Evolutionary conservation across 768 basidiomycete genomes (phyloP), one percentile per base, ranked within the genome.

Genomic region (Lactarius sanguifluus): DNA sequence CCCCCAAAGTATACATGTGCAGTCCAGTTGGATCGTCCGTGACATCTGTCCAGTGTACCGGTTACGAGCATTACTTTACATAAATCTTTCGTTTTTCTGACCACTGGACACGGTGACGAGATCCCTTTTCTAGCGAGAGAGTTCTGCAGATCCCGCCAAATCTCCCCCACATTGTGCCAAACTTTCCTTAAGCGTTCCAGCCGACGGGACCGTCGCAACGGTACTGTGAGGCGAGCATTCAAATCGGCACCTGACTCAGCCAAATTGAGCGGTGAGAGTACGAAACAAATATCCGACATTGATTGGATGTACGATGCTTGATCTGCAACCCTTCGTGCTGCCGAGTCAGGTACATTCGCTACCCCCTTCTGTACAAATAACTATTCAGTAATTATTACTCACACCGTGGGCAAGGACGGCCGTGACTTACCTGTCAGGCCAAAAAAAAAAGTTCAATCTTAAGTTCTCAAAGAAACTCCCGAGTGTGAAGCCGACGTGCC

Each of bases 61-160:
- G 54, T 56, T 59, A 41, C 40, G 50, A 64, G 36, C 43, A 52
- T 28, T 16, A 36, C 32, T 50, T 61, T 50, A 47, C 32, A 60
- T 43, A 43, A 32, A 36, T 58, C 57, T 40, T 52, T 57, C 38
- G 25, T 30, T 15, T 30, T 57, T 23, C 34, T 47, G 1, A 43
- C 40, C 57, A 40, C 64, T 52, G 54, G 58, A 65, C 30, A 38
- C 20, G 64, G 59, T 45, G 20, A 34, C 43, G 12, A 38, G 60
- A 47, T 57, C 13, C 28, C 65, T 62, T 66, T 66, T 62, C 60
- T 50, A 10, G 54, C 34, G 55, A 45, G 41, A 45, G 34, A 30
- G 15, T 25, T 34, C 36, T 66, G 65, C 65, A 66, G 65, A 66
- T 66, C 65, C 65, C 60, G 65, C 55, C 60, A 65, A 61, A 57